Evolutionary conservation across 1,284 basidiomycete genomes (phyloP).

Genomic region (Cryptococcus maquisensis): DNA sequence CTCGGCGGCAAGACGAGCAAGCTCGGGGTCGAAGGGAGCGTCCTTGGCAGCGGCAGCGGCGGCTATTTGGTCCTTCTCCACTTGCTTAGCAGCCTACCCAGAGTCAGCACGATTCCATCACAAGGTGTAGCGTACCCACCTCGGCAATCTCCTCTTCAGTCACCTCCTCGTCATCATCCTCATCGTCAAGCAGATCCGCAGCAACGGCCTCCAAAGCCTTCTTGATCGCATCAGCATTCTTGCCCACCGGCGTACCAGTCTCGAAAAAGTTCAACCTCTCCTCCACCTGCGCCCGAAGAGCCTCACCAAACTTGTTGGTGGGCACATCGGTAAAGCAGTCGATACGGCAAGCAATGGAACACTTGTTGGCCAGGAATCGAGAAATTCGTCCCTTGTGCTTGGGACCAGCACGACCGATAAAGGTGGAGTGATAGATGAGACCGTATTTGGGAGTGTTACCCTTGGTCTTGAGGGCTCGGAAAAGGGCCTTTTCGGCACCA

Average conservation of each 20-base stretch:
- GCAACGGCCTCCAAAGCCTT: slow-evolving; percentile 79
- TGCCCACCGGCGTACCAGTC: slow-evolving; percentile 72
- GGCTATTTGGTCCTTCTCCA: slow-evolving; percentile 54
- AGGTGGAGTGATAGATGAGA: slow-evolving; percentile 87
- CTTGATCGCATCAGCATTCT: slow-evolving; percentile 82
- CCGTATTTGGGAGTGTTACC: slow-evolving; percentile 98
- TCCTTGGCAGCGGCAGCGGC: slow-evolving; percentile 17
- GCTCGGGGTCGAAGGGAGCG: slow-evolving; percentile 39
- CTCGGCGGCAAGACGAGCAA: slow-evolving; percentile 37
- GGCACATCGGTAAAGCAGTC: slow-evolving; percentile 93
- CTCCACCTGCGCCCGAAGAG: slow-evolving; percentile 88
- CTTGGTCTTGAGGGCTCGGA: slow-evolving; percentile 97
- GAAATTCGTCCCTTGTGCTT: slow-evolving; percentile 99
- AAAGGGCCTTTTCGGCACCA: slow-evolving; percentile 96
- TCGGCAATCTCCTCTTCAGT: slow-evolving; percentile 49
- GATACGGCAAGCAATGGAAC: slow-evolving; percentile 94
- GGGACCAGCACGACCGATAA: slow-evolving; percentile 90
- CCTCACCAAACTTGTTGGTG: slow-evolving; percentile 91
- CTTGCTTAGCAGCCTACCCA: slow-evolving; percentile 44
- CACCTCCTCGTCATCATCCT: slow-evolving; percentile 62
- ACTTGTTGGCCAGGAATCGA: slow-evolving; percentile 97
- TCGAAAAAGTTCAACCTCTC: slow-evolving; percentile 95
- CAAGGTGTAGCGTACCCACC: slow-evolving; percentile 15
- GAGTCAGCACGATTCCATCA: not conserved
- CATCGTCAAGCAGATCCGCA: slow-evolving; percentile 60